Evolutionary conservation across 2,329 filamentous ascomycete species (phyloP).

Genomic region (Fusarium secorum): DNA sequence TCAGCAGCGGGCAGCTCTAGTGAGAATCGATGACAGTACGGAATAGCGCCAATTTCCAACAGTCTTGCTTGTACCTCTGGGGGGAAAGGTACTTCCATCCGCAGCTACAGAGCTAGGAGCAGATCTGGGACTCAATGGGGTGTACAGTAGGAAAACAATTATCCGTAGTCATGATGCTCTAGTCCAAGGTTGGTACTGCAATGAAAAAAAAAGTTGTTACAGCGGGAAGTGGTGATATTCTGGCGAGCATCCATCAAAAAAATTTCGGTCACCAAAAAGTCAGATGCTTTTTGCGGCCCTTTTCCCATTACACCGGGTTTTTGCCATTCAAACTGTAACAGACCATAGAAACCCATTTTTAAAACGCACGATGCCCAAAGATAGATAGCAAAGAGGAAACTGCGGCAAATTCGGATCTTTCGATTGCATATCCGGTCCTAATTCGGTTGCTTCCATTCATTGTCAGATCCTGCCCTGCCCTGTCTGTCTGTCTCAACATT

Average conservation of each 20-base stretch:
- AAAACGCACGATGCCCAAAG: conserved; percentile 15
- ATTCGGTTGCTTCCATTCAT: conserved; percentile 20
- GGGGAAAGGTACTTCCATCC: conserved; percentile 38
- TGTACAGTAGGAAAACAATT: conserved; percentile 2
- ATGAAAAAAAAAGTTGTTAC: neutral
- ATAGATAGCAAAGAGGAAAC: conserved; percentile 10
- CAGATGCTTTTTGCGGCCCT: conserved; percentile 37
- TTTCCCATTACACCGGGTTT: conserved; percentile 34
- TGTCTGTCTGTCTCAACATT: neutral
- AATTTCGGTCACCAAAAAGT: conserved; percentile 5
- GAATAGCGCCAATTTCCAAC: conserved; percentile 31
- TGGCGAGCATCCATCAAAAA: neutral
- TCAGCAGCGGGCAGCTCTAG: conserved; percentile 24
- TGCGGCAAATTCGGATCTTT: conserved; percentile 28
- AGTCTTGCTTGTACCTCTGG: conserved; percentile 34
- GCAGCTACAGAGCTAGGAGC: conserved; percentile 21
- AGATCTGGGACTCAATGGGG: conserved; percentile 5
- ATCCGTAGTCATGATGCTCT: conserved; percentile 9
- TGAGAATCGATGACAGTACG: conserved; percentile 8
- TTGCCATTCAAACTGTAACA: conserved; percentile 21
- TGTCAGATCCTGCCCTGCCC: conserved; percentile 8
- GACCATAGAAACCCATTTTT: conserved; percentile 26
- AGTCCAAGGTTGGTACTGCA: neutral
- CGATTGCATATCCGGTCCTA: conserved; percentile 22
- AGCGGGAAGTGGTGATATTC: conserved; percentile 13